phyloP scores from a whole-genome alignment of 345 rosid genomes.

The Eucalyptus coolabah region DNA sequence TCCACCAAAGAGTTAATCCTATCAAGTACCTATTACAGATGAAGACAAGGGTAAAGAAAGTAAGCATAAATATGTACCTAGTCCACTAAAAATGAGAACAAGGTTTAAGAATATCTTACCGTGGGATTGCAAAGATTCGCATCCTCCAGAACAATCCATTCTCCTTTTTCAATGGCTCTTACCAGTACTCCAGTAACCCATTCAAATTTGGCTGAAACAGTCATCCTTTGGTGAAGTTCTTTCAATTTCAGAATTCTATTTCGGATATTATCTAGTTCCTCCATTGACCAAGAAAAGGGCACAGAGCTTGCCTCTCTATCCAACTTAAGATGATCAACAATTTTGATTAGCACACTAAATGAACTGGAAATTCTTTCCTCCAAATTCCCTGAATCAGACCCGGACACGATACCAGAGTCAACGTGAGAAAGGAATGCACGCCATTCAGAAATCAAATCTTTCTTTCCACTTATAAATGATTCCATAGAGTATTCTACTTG shows the following conservation, averaged over 20 bases:
- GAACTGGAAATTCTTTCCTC: slow-evolving; percentile 17
- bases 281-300: slow-evolving; percentile 35
- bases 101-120: slow-evolving; percentile 24
- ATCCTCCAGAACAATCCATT: slow-evolving; percentile 85
- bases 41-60: not conserved
- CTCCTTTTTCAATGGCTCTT: slow-evolving; percentile 93
- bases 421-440: slow-evolving; percentile 35
- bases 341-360: slow-evolving; percentile 34
- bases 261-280: slow-evolving; percentile 35
- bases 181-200: slow-evolving; percentile 80
- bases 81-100: not conserved
- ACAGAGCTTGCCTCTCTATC: slow-evolving; percentile 21
- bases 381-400: slow-evolving; percentile 8
- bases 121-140: slow-evolving; percentile 98
- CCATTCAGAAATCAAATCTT: slow-evolving; percentile 50
- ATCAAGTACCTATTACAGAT: slow-evolving; percentile 67
- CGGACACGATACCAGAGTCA: slow-evolving; percentile 20
- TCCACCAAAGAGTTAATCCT: slow-evolving; percentile 96
- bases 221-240: slow-evolving; percentile 17
- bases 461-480: slow-evolving; percentile 18
- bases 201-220: slow-evolving; percentile 71
- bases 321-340: slow-evolving; percentile 32
- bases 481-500: slow-evolving; percentile 31
- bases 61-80: not conserved
- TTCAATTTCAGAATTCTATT: slow-evolving; percentile 48